phyloP scores from a whole-genome alignment of 2,329 filamentous ascomycete genomes.

The Macrophomina tecta region DNA sequence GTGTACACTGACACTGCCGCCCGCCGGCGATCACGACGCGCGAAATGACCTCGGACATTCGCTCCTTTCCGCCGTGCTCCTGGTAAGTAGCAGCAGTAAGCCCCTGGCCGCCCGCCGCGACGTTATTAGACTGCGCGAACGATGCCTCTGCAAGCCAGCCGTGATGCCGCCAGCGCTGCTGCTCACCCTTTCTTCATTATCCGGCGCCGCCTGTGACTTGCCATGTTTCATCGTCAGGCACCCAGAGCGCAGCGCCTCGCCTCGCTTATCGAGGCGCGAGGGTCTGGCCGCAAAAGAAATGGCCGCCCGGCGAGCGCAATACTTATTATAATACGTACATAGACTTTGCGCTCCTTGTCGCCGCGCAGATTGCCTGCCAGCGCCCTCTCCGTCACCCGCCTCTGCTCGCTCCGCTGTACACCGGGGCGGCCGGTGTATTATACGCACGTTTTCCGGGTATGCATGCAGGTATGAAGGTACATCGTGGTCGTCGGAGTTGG shows the following conservation, averaged over 20 bases:
- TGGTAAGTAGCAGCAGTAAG: neutral
- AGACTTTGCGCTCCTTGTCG: neutral
- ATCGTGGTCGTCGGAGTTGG: neutral
- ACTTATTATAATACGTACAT: too few species aligned
- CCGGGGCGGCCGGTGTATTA: neutral
- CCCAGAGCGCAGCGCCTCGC: constrained; percentile 25
- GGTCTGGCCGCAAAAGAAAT: constrained; percentile 9
- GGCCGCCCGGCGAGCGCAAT: constrained; percentile 3
- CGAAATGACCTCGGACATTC: constrained; percentile 26
- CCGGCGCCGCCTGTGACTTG: constrained; percentile 18
- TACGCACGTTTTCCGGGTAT: too few species aligned
- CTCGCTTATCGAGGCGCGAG: constrained; percentile 21
- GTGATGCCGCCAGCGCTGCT: constrained; percentile 15
- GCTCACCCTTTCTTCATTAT: constrained; percentile 3
- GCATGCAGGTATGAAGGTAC: too few species aligned
- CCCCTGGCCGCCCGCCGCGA: constrained; percentile 11
- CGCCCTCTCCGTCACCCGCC: neutral
- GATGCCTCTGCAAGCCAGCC: neutral
- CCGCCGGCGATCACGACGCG: constrained; percentile 17
- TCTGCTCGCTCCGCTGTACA: neutral
- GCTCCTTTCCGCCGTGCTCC: constrained; percentile 13
- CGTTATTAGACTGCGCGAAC: constrained; percentile 10
- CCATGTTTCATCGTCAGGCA: constrained; percentile 28
- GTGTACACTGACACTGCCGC: neutral
- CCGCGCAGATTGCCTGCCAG: constrained; percentile 9